phyloP scores from a whole-genome alignment of 805 yeast genomes.

The Kodamaea sagamina region DNA sequence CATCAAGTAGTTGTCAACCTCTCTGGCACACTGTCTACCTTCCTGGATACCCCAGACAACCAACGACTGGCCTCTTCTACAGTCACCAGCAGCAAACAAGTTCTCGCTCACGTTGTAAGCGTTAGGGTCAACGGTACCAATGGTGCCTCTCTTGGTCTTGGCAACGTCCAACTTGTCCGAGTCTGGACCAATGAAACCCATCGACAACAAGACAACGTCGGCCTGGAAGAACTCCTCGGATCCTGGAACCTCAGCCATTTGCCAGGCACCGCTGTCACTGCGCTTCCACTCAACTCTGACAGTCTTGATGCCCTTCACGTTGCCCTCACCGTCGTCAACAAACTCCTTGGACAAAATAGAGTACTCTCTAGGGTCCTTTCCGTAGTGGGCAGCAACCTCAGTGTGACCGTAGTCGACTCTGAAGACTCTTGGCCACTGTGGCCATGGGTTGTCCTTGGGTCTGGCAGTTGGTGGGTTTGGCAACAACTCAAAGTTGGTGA shows the following conservation, averaged over 20 bases:
- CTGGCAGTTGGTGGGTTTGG: slow-evolving; percentile 89
- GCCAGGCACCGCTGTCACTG: slow-evolving; percentile 96
- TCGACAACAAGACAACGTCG: slow-evolving; percentile 87
- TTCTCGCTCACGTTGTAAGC: slow-evolving; percentile 74
- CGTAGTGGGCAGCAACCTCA: slow-evolving; percentile 92
- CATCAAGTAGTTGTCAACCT: slow-evolving; percentile 79
- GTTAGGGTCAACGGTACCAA: slow-evolving; percentile 59
- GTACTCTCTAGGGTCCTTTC: slow-evolving; percentile 96
- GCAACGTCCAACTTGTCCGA: slow-evolving; percentile 67
- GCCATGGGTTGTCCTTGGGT: slow-evolving; percentile 98
- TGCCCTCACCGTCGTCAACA: slow-evolving; percentile 91
- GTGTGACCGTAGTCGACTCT: slow-evolving; percentile 97
- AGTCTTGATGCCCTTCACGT: slow-evolving; percentile 92
- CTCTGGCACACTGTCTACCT: slow-evolving; percentile 97
- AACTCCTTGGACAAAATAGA: slow-evolving; percentile 94
- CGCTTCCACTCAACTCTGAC: slow-evolving; percentile 98
- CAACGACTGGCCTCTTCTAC: slow-evolving; percentile 97
- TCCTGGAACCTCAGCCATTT: slow-evolving; percentile 96
- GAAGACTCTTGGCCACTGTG: slow-evolving; percentile 98
- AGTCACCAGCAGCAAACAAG: slow-evolving; percentile 95
- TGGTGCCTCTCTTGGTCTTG: slow-evolving; percentile 84
- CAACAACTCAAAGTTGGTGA: slow-evolving; percentile 87
- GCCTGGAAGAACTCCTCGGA: slow-evolving; percentile 94
- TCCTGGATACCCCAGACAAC: slow-evolving; percentile 99
- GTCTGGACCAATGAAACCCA: slow-evolving; percentile 98